These are phyloP conservation scores for Trichosporon asahii DNA, from an alignment of 1,284 basidiomycete genomes.

Conservation along the genomic window DNA sequence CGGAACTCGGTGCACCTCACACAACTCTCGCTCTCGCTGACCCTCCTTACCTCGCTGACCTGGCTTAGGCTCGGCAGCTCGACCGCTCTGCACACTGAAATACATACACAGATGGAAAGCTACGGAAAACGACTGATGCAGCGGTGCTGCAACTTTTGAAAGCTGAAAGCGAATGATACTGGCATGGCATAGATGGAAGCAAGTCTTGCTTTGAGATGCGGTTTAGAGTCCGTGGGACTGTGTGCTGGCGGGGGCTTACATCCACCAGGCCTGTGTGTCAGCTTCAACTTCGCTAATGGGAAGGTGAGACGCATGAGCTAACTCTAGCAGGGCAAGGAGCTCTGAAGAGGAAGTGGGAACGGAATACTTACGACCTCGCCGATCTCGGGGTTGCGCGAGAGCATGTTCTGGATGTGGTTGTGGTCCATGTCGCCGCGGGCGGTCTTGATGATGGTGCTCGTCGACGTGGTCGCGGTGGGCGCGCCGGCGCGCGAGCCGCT, in stretches of 20 bases:
- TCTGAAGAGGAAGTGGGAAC: too few relatives aligned
- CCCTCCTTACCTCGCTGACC: too few relatives aligned
- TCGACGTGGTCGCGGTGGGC: background rate
- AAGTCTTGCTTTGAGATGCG: background rate
- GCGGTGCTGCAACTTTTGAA: background rate
- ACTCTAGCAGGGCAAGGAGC: too few relatives aligned
- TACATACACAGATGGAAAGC: background rate
- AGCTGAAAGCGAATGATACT: too few relatives aligned
- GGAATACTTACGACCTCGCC: slow-evolving; percentile 34
- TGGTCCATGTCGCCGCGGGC: slow-evolving; percentile 9
- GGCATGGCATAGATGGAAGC: background rate
- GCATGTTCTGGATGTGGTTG: slow-evolving; percentile 36
- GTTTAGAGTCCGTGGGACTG: background rate
- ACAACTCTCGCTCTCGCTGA: too few relatives aligned
- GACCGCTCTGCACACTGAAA: background rate
- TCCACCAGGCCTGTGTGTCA: slow-evolving; percentile 42
- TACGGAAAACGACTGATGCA: background rate
- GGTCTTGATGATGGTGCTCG: background rate
- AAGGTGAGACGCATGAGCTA: too few relatives aligned
- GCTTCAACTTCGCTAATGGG: too few relatives aligned
- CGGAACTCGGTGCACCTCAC: too few relatives aligned
- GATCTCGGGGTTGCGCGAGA: slow-evolving; percentile 39
- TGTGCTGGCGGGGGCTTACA: slow-evolving; percentile 24
- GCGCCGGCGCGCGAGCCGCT: slow-evolving; percentile 26
- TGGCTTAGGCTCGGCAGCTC: too few relatives aligned